A percentile compares a stretch with the other conserved stretches of the same genome.
Conservation (phyloP, 73 alveolate species). For the Effrenium voratum region DNA sequence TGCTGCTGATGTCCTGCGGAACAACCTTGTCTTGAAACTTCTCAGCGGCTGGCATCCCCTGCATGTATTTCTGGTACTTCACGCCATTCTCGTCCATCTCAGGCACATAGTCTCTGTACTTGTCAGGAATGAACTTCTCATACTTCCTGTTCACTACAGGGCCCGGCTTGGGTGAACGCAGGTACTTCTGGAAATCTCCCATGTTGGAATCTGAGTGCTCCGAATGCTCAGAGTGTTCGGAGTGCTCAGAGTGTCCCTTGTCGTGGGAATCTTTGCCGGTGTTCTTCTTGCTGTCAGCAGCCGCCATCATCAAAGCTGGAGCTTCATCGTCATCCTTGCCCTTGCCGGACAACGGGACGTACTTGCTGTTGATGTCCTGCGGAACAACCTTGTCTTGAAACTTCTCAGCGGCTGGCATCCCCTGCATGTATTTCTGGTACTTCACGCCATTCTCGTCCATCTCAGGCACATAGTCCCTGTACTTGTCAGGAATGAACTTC, state of each 20-base stretch:
- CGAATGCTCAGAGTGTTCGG: not conserved
- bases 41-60: conserved; percentile 41
- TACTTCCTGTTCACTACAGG: conserved; percentile 42
- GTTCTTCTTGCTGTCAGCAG: not conserved
- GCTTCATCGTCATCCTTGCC: not conserved
- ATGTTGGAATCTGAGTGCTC: not conserved
- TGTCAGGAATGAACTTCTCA: conserved; percentile 4
- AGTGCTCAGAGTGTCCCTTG: no score
- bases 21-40: conserved; percentile 67
- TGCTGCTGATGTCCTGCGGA: conserved; percentile 32
- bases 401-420: conserved; percentile 48
- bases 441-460: conserved; percentile 26
- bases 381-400: conserved; percentile 68
- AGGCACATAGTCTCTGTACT: conserved; percentile 55
- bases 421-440: conserved; percentile 62
- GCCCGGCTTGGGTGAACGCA: conserved; percentile 19
- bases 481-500: conserved; percentile 20
- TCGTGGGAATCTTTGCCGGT: not conserved
- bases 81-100: conserved; percentile 36
- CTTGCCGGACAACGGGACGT: conserved; percentile 20
- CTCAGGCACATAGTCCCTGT: conserved; percentile 56
- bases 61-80: conserved; percentile 49
- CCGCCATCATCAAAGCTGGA: not conserved
- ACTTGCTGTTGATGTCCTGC: conserved; percentile 15
- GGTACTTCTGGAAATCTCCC: not conserved